Base-by-base conservation (phyloP, 2,329 filamentous ascomycete species). In the Xenoacremonium recifei region DNA sequence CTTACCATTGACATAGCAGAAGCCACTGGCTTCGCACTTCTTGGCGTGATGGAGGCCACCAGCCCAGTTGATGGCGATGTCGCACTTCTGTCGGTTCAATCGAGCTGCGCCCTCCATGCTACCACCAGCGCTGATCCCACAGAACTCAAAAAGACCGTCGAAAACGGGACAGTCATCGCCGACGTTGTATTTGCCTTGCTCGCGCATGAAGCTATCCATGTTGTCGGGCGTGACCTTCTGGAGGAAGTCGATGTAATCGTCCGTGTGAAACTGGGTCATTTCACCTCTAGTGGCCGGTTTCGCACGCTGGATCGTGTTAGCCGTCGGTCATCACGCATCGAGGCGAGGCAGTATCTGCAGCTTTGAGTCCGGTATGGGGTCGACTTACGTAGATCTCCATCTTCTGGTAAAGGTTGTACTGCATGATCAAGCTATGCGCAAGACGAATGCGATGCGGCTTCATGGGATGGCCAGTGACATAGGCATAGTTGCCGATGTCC, bases 31-130 rank as follows among this genome's bases (percentile, higher is more conserved):
- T 70, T 96, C 90, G 52, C 87, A 87, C 70, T 97, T 97, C 68
- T 97, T 96, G 32, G 93, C 93, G 66, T 99, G 93, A 66, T 99
- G 93, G 35, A 99, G 80, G 19, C 93, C 93, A 38, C 93, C 93
- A 33, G 91, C 93, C 93, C 93, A 99, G 68, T 97, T 97, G 65
- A 99, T 88, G 16, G 93, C 93, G 58, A 99, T 96, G 65, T 97
- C 89, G 62, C 90, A 93, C 68, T 96, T 93, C 51, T 88, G 80
- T 50, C 91, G 87, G 60, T 92, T 90, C 16, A 99, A 77, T 49
- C 93, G 87, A 23, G 89, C 87, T 3, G 93, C 92, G 13, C 92
- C 93, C 62, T 96, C 91, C 75, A 99, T 87, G 36, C 89, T 95
- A 36, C 89, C 93, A 42, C 93, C 93, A 10, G 90, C 88, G 65